Percentiles rank a stretch among this genome's conserved stretches.
These are phyloP conservation scores for Colletotrichum sp. DNA, from an alignment of 2,329 filamentous ascomycete species.

Conservation along the genomic window DNA sequence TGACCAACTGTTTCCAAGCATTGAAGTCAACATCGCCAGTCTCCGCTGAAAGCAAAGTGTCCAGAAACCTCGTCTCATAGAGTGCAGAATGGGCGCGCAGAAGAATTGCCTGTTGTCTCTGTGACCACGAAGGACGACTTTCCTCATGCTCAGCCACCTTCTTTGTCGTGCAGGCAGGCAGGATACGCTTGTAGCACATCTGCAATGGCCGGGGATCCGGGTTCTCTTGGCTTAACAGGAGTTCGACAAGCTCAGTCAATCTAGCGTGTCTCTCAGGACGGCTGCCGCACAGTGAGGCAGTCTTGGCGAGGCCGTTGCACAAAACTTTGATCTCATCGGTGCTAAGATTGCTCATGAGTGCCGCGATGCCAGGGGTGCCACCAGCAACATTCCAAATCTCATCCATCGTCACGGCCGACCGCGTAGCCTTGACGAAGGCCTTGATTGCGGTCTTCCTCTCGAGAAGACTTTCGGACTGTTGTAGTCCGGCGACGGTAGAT, in stretches of 20 bases:
- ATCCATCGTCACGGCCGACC: not conserved
- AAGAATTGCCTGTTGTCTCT: not conserved
- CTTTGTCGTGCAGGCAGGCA: not conserved
- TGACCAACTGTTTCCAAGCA: not conserved
- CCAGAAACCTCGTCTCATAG: not conserved
- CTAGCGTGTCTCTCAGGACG: not conserved
- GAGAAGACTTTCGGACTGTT: not conserved
- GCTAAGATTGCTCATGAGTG: not conserved
- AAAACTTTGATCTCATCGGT: not conserved
- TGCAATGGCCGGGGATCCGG: not conserved
- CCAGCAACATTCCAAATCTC: not conserved
- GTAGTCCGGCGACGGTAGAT: not conserved
- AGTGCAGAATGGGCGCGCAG: not conserved
- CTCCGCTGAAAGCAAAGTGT: not conserved
- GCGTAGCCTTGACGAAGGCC: not conserved
- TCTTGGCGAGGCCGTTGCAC: not conserved
- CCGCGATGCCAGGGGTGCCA: not conserved
- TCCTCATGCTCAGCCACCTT: not conserved
- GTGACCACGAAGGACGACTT: not conserved
- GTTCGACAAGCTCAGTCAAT: not conserved
- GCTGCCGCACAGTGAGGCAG: not conserved
- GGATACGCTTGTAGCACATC: not conserved
- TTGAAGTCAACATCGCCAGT: not conserved
- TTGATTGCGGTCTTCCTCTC: not conserved
- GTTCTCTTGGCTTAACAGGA: not conserved